phyloP scores from a whole-genome alignment of 2,329 filamentous ascomycete species.

The Westerdykella aurantiaca region DNA sequence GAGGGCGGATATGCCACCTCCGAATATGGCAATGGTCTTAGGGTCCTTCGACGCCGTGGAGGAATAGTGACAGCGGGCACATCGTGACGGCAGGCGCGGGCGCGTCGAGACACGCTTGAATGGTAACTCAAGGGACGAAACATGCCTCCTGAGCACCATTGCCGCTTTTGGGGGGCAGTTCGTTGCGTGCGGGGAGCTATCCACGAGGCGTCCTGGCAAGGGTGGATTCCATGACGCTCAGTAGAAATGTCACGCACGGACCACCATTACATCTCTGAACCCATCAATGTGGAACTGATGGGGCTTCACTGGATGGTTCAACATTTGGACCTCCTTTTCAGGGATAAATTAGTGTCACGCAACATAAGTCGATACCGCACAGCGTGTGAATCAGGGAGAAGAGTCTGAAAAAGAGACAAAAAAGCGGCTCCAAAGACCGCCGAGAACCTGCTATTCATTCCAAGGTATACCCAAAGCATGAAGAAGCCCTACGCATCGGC shows the following conservation, averaged over 20 bases:
- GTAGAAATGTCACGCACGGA: constrained; percentile 3
- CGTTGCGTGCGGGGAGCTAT: constrained; percentile 5
- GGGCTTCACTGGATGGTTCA: too few relatives aligned
- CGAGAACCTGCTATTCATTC: constrained; percentile 1
- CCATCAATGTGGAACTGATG: too few relatives aligned
- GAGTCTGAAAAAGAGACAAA: constrained; percentile 1
- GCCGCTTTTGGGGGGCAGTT: constrained; percentile 18
- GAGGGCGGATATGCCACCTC: constrained; percentile 49
- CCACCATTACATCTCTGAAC: not conserved
- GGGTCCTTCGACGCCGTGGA: constrained; percentile 20
- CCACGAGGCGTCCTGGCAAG: constrained; percentile 4
- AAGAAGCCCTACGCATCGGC: too few relatives aligned
- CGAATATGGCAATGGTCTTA: constrained; percentile 45
- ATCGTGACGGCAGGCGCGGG: constrained; percentile 16
- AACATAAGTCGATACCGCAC: not conserved
- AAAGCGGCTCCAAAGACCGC: constrained; percentile 7
- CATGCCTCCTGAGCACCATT: constrained; percentile 37
- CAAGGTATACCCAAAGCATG: not conserved
- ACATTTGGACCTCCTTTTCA: too few relatives aligned
- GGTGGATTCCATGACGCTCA: constrained; percentile 8
- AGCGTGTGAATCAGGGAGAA: constrained; percentile 1
- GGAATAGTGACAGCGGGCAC: constrained; percentile 13
- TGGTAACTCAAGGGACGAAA: constrained; percentile 27
- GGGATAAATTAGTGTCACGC: too few relatives aligned
- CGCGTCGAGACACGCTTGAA: constrained; percentile 21